Evolutionary conservation across 2,329 filamentous ascomycete species (phyloP).

Genomic region (Trichoderma afroharzianum): DNA sequence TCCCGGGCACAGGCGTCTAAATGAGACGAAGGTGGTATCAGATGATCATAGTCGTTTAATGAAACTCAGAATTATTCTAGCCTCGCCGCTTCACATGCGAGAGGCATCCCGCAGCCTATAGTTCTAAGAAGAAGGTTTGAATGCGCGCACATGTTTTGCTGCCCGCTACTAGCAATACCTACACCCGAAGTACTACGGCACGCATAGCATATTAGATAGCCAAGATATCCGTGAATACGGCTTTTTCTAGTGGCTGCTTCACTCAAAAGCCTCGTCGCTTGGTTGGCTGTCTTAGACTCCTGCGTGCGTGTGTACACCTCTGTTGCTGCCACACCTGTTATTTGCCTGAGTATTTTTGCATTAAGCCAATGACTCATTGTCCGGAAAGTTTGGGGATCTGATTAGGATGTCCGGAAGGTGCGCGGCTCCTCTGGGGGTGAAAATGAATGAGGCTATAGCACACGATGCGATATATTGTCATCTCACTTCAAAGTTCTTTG

Average conservation of each 20-base stretch:
- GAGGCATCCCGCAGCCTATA: not conserved
- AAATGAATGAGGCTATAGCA: not conserved
- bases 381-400: not conserved
- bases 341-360: not conserved
- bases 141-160: not conserved
- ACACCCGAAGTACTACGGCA: not conserved
- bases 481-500: not conserved
- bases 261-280: not conserved
- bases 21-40: not conserved
- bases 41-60: not conserved
- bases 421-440: not conserved
- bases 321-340: not conserved
- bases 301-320: not conserved
- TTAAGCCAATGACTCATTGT: not conserved
- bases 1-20: conserved; percentile 79
- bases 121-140: not conserved
- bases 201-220: conserved; percentile 1
- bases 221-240: not conserved
- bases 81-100: not conserved
- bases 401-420: not conserved
- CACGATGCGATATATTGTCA: not conserved
- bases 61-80: not conserved
- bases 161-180: not conserved
- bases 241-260: not conserved
- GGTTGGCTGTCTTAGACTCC: not conserved